phyloP scores from a whole-genome alignment of 495 filamentous ascomycete species.

The Daldinia grandis region DNA sequence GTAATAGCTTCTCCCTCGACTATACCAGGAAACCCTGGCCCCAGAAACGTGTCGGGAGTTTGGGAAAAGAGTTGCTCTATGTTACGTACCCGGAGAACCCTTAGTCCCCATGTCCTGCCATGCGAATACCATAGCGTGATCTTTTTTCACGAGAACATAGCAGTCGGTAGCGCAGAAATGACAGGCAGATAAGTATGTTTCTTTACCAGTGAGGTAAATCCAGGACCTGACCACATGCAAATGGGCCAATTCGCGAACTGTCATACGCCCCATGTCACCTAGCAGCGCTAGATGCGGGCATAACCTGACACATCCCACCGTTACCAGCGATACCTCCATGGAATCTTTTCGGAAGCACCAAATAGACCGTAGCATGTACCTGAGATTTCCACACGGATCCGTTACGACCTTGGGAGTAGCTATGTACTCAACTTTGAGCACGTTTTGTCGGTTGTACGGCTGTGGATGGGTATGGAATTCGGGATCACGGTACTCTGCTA shows the following conservation, averaged over 20 bases:
- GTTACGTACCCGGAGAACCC: constrained; percentile 13
- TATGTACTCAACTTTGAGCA: neutral
- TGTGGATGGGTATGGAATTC: neutral
- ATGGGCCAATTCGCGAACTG: neutral
- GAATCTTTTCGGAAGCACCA: neutral
- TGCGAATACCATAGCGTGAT: neutral
- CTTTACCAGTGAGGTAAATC: too few relatives aligned
- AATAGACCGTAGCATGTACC: constrained; percentile 7
- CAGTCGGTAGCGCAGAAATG: constrained; percentile 20
- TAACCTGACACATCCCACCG: constrained; percentile 14
- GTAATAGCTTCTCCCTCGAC: neutral
- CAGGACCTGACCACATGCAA: neutral
- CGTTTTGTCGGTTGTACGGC: neutral
- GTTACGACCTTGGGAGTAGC: constrained; percentile 4
- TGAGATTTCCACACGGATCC: neutral
- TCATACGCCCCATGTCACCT: neutral
- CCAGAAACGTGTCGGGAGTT: neutral
- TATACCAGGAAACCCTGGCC: neutral
- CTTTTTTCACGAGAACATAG: neutral
- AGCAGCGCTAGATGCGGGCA: constrained; percentile 15
- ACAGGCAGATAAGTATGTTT: neutral
- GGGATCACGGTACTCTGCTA: neutral
- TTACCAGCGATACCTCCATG: neutral
- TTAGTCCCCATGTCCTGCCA: constrained; percentile 32
- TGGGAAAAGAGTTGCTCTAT: neutral